Conservation (phyloP, 306 rosid species). For the Castanopsis chinensis region DNA sequence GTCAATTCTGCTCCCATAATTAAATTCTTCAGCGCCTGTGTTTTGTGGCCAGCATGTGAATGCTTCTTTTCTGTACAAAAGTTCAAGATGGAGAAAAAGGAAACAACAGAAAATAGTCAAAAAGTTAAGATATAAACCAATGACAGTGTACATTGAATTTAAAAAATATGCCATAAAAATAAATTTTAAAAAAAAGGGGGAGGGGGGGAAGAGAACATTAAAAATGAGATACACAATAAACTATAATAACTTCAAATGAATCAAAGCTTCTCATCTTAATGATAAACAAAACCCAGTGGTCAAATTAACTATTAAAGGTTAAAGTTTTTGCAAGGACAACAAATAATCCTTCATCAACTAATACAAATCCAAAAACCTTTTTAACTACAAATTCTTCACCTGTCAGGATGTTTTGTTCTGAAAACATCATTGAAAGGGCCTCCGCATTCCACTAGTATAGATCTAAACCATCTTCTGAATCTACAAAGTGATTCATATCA, state of each 20-base stretch:
- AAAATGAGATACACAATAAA: not conserved
- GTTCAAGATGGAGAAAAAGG: constrained; percentile 1
- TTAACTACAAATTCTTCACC: constrained; percentile 31
- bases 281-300: not conserved
- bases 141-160: not conserved
- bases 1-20: constrained; percentile 89
- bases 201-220: not conserved
- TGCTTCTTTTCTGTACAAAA: constrained; percentile 64
- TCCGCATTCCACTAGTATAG: constrained; percentile 58
- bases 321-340: constrained; percentile 1
- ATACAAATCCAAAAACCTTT: not conserved
- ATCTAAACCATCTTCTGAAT: constrained; percentile 89
- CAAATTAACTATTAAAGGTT: not conserved
- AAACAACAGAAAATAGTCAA: constrained; percentile 12
- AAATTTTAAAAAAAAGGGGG: not conserved
- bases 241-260: not conserved
- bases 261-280: not conserved
- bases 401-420: constrained; percentile 78
- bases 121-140: not conserved
- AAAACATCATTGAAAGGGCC: constrained; percentile 77
- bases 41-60: constrained; percentile 93
- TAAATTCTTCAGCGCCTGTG: constrained; percentile 90
- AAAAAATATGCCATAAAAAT: not conserved
- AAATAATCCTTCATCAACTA: constrained; percentile 4
- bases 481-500: constrained; percentile 39